These are phyloP conservation scores for Ilyonectria robusta DNA, from an alignment of 2,329 filamentous ascomycete genomes.

Conservation along the genomic window DNA sequence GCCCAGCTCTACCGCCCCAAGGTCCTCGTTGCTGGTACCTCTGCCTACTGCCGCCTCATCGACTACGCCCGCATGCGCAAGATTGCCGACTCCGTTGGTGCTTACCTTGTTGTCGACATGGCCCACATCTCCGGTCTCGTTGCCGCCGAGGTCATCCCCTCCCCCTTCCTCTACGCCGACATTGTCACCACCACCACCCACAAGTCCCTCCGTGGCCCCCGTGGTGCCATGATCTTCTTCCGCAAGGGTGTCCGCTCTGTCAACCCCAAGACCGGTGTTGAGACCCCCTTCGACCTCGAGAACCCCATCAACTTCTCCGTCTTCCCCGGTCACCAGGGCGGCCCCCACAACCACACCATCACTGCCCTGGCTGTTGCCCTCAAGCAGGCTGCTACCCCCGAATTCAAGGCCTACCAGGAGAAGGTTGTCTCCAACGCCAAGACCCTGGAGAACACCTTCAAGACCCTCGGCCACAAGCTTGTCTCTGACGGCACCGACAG, in stretches of 20 bases:
- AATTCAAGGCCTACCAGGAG: conserved; percentile 95
- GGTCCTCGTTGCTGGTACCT: conserved; percentile 95
- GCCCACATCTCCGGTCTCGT: conserved; percentile 98
- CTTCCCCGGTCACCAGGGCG: conserved; percentile 98
- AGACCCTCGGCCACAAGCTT: conserved; percentile 91
- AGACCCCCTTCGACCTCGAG: conserved; percentile 93
- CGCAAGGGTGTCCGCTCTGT: conserved; percentile 94
- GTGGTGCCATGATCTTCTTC: conserved; percentile 99
- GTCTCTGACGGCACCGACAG: conserved; percentile 97
- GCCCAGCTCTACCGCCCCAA: conserved; percentile 95
- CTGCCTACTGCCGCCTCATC: conserved; percentile 97
- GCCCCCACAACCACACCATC: conserved; percentile 99
- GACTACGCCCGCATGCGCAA: conserved; percentile 97
- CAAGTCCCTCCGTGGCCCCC: conserved; percentile 97
- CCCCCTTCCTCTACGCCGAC: conserved; percentile 92
- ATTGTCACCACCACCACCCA: conserved; percentile 99
- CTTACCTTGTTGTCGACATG: conserved; percentile 98
- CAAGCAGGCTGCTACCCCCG: conserved; percentile 90
- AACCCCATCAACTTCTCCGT: conserved; percentile 98
- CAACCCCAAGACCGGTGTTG: conserved; percentile 91
- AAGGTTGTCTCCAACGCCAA: conserved; percentile 95
- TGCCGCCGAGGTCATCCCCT: conserved; percentile 92
- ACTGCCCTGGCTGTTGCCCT: conserved; percentile 95
- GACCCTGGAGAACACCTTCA: conserved; percentile 87
- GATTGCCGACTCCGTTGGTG: conserved; percentile 93